These are phyloP conservation scores for Plasmodium billcollinsi DNA, from an alignment of 169 alveolate genomes.

Conservation along the genomic window DNA sequence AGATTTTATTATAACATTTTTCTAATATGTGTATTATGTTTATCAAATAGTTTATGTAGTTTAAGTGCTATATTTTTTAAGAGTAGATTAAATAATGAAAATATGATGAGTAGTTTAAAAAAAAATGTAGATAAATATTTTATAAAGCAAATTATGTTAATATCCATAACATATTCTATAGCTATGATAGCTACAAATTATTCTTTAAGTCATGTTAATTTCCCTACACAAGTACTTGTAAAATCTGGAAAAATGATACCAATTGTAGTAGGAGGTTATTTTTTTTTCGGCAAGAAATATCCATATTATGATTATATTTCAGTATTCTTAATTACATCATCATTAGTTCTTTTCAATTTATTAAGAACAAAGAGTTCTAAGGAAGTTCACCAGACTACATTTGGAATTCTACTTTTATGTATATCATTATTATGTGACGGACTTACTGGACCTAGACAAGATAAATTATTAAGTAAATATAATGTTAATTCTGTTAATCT, in stretches of 20 bases:
- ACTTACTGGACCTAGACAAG: conserved; percentile 94
- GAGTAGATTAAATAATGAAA: conserved; percentile 36
- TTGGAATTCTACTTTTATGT: conserved; percentile 88
- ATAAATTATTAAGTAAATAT: conserved; percentile 85
- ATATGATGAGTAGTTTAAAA: conserved; percentile 23
- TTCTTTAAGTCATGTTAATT: conserved; percentile 89
- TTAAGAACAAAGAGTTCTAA: conserved; percentile 79
- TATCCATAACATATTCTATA: conserved; percentile 85
- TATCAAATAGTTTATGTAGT: conserved; percentile 65
- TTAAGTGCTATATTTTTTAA: conserved; percentile 45
- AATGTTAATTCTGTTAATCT: conserved; percentile 86
- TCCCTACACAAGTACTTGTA: conserved; percentile 93
- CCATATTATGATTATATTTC: conserved; percentile 92
- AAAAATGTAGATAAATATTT: conserved; percentile 55
- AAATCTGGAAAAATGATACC: conserved; percentile 94
- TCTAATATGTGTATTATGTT: conserved; percentile 58
- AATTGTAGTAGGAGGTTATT: conserved; percentile 90
- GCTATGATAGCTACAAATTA: conserved; percentile 89
- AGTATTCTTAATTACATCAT: conserved; percentile 89
- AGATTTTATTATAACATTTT: conserved; percentile 72
- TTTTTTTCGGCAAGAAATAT: conserved; percentile 89
- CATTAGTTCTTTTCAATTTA: conserved; percentile 88
- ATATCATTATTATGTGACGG: conserved; percentile 92
- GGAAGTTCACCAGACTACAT: conserved; percentile 81
- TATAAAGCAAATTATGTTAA: conserved; percentile 77